Evolutionary conservation across 306 rosid genomes (phyloP), one percentile per base, ranked within the genome.

Genomic region (Begonia fuchsioides): DNA sequence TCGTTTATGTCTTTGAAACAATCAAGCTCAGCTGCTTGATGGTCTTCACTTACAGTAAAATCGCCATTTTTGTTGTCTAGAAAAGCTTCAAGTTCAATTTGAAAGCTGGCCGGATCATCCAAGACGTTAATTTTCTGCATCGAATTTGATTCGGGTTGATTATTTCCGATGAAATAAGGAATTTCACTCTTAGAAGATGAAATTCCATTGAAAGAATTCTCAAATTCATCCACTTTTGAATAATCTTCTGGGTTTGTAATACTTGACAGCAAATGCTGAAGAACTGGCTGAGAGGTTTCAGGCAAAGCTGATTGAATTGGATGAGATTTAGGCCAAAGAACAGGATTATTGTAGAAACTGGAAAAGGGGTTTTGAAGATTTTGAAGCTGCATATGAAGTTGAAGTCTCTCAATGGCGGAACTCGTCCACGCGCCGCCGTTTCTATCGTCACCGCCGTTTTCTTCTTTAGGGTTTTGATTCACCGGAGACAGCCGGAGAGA

Each of bases 351-450:
- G 70, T 68, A 71, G 69, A 81, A 79, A 59, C 83, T 67, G 59
- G 72, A 61, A 48, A 73, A 61, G 44, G 95, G 96, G 72, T 69
- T 90, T 40, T 90, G 94, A 47, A 79, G 77, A 66, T 61, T 68
- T 45, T 85, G 98, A 51, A 92, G 94, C 47, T 92, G 96, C 93
- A 92, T 77, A 62, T 82, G 98, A 12, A 92, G 83, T 60, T 92
- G 98, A 61, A 92, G 94, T 66, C 98, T 79, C 60, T 92, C 98
- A 6, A 92, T 60, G 17, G 98, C 96, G 0, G 98, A 85, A 52
- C 56, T 82, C 64, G 94, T 86, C 32, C 85, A 58, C 12, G 72
- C 50, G 35, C 8, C 35, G 35, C 35, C 26, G 70, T 41, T 73
- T 13, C 75, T 39, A 3, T 78, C 77, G 18, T 44, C 67, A 32